Evolutionary conservation across 441 rosid species (phyloP), one percentile per base, ranked within the genome.

Genomic region (Erodium chrysanthum): DNA sequence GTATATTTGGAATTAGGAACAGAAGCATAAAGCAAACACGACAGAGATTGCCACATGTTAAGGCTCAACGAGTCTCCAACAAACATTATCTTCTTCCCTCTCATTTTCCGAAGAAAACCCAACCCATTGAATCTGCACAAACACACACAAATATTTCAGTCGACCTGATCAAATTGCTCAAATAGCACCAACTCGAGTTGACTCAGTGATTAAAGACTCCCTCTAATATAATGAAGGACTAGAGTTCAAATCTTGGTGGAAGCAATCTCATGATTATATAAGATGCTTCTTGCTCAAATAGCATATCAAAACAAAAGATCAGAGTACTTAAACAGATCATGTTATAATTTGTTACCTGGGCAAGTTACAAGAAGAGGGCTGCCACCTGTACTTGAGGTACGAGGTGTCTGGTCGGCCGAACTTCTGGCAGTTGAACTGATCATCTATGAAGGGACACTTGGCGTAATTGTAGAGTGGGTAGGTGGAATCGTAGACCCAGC

Each of bases 11-110:
- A 64, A 66, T 81, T 80, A 4, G 92, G 92, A 52, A 79, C 82
- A 76, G 82, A 85, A 59, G 86, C 18, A 21, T 82, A 75, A 71
- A 87, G 73, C 68, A 87, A 70, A 74, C 92, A 87, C 18, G 81
- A 70, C 8, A 87, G 66, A 27, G 92, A 87, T 69, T 81, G 77
- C 88, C 87, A 85, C 77, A 84, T 85, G 77, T 87, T 84, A 64
- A 73, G 70, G 72, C 92, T 85, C 67, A 87, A 68, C 71, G 92
- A 87, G 74, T 87, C 92, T 17, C 92, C 92, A 17, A 87, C 92
- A 48, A 87, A 87, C 90, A 85, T 87, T 29, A 87, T 85, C 79
- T 75, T 87, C 76, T 87, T 87, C 66, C 92, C 88, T 52, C 90
- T 80, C 85, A 80, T 81, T 77, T 75, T 82, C 76, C 76, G 72